Conservation (phyloP, 2,329 filamentous ascomycete species). For the Cladosporium sp. region DNA sequence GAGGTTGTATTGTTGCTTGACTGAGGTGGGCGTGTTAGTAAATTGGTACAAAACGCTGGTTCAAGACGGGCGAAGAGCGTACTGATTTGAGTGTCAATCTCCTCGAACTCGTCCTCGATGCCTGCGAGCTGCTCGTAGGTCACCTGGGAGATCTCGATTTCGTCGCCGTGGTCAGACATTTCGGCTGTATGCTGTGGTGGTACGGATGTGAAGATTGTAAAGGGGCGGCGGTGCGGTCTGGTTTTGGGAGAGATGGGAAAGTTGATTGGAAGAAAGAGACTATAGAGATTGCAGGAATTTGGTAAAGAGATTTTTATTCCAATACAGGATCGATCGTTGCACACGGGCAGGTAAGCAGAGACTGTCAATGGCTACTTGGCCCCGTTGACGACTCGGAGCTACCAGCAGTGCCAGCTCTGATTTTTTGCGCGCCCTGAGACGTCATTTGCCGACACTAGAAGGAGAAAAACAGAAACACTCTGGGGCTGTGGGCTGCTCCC, state of each 20-base stretch:
- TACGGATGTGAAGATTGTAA: neutral
- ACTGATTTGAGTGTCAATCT: constrained; percentile 80
- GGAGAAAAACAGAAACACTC: neutral
- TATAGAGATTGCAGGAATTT: neutral
- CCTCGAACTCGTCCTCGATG: constrained; percentile 78
- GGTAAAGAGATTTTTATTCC: neutral
- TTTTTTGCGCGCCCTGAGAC: neutral
- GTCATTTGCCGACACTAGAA: neutral
- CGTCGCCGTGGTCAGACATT: constrained; percentile 4
- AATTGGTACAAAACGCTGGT: neutral
- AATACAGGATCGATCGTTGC: too few relatives aligned
- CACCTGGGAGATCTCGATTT: constrained; percentile 28
- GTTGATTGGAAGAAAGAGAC: neutral
- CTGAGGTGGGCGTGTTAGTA: constrained; percentile 18
- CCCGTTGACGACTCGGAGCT: neutral
- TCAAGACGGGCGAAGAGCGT: constrained; percentile 36
- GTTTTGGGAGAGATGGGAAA: neutral
- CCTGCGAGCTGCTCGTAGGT: constrained; percentile 73
- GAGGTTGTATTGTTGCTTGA: constrained; percentile 56
- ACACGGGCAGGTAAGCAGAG: neutral
- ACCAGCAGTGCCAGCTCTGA: neutral
- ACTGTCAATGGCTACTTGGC: neutral
- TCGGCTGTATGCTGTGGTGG: neutral
- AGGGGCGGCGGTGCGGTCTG: neutral
- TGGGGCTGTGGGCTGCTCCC: too few relatives aligned